These are phyloP conservation scores for Yamadazyma epiphylla DNA, from an alignment of 1,139 yeast species.

Conservation along the genomic window DNA sequence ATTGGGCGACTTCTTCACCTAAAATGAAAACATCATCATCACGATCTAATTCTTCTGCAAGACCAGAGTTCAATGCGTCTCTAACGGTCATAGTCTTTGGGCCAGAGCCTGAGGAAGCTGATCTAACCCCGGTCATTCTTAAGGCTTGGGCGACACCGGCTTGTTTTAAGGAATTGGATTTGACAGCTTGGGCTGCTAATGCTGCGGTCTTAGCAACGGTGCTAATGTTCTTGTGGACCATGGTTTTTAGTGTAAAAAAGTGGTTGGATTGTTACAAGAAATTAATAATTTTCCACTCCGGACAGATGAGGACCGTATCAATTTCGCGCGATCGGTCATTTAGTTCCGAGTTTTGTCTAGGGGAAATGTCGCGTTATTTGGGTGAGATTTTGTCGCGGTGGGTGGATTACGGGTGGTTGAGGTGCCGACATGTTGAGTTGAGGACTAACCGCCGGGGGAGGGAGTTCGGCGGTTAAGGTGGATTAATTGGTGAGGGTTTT, in stretches of 20 bases:
- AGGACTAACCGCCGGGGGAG: too few species aligned
- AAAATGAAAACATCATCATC: conserved; percentile 91
- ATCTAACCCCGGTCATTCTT: conserved; percentile 36
- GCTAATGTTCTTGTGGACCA: conserved; percentile 15
- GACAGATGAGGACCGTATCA: conserved; percentile 10
- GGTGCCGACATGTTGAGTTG: too few species aligned
- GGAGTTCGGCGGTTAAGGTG: too few species aligned
- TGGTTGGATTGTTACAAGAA: too few species aligned
- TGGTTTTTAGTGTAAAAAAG: neutral
- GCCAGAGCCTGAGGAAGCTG: conserved; percentile 48
- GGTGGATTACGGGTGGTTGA: too few species aligned
- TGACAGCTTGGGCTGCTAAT: conserved; percentile 38
- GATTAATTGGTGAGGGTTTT: too few species aligned
- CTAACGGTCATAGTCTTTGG: conserved; percentile 83
- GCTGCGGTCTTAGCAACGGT: conserved; percentile 48
- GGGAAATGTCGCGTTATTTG: too few species aligned
- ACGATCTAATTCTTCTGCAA: conserved; percentile 96
- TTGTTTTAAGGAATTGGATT: conserved; percentile 13
- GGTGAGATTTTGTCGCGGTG: too few species aligned
- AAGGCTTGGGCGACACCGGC: conserved; percentile 33
- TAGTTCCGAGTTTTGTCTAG: too few species aligned
- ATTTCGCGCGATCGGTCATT: too few species aligned
- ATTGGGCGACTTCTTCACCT: conserved; percentile 99
- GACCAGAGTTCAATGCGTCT: conserved; percentile 92
- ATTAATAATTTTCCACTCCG: conserved; percentile 3